A percentile compares a stretch with the other conserved stretches of the same genome.
These are phyloP conservation scores for Lasiodiplodia sp. DNA, from an alignment of 2,329 filamentous ascomycete species.

Conservation along the genomic window DNA sequence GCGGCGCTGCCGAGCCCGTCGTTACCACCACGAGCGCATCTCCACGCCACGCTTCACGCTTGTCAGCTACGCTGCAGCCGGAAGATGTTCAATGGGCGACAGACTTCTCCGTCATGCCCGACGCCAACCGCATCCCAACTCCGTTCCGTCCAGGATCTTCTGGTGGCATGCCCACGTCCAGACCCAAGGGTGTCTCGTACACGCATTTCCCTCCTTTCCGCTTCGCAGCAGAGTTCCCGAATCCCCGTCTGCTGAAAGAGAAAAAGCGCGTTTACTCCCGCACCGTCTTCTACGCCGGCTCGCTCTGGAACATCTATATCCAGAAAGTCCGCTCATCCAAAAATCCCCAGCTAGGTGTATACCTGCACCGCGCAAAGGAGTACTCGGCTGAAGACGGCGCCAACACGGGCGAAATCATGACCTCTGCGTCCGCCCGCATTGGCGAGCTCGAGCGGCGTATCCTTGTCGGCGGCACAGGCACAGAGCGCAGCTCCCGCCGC, in stretches of 20 bases:
- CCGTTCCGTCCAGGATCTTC: slow-evolving; percentile 43
- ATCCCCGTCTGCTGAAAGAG: slow-evolving; percentile 63
- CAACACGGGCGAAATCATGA: slow-evolving; percentile 13
- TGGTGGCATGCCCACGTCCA: slow-evolving; percentile 42
- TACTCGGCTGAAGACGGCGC: slow-evolving; percentile 56
- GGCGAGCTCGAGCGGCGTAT: slow-evolving; percentile 62
- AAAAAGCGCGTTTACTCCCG: slow-evolving; percentile 66
- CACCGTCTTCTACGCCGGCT: slow-evolving; percentile 66
- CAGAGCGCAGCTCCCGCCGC: slow-evolving; percentile 34
- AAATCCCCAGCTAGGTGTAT: slow-evolving; percentile 65
- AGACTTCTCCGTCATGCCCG: slow-evolving; percentile 59
- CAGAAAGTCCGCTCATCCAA: slow-evolving; percentile 64
- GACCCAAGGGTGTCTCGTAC: slow-evolving; percentile 53
- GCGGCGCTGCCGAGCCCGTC: slow-evolving; percentile 61
- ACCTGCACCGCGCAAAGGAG: slow-evolving; percentile 66
- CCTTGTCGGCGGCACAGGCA: slow-evolving; percentile 48
- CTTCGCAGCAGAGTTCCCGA: slow-evolving; percentile 65
- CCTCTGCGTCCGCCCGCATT: slow-evolving; percentile 60
- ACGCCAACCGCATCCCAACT: slow-evolving; percentile 40
- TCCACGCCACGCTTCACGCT: slow-evolving; percentile 53
- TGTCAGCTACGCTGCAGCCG: slow-evolving; percentile 61
- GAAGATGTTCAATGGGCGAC: slow-evolving; percentile 64
- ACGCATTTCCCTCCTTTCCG: slow-evolving; percentile 65
- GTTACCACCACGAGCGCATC: slow-evolving; percentile 56
- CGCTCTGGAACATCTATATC: slow-evolving; percentile 69